These are phyloP conservation scores for Anethum foeniculum DNA, from an alignment of 140 eudicot genomes.

Conservation along the genomic window DNA sequence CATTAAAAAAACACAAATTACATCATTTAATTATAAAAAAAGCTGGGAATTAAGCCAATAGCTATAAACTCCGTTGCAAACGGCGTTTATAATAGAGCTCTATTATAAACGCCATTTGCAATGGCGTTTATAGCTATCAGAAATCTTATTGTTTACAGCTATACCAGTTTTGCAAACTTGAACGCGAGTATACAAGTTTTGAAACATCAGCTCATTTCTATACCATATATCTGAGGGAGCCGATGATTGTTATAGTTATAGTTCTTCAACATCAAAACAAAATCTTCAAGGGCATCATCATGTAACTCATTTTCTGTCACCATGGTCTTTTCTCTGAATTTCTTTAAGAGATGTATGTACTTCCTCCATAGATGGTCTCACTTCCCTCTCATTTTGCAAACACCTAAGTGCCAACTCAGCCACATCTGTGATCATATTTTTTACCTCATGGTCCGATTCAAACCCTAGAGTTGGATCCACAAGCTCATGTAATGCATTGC, in stretches of 20 bases:
- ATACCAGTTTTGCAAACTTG: no score
- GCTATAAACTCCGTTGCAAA: no score
- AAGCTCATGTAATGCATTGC: background rate
- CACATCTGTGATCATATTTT: background rate
- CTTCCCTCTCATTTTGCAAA: background rate
- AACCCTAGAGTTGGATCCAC: slow-evolving; percentile 5
- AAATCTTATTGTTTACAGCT: no score
- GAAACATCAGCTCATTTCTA: no score
- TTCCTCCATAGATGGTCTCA: slow-evolving; percentile 3
- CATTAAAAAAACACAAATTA: no score
- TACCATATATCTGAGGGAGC: no score
- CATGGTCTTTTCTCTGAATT: background rate
- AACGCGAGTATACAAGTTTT: no score
- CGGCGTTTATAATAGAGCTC: no score
- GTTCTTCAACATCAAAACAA: background rate
- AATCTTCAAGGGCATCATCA: background rate
- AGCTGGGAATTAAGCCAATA: no score
- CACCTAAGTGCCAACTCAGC: slow-evolving; percentile 1
- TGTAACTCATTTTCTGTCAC: background rate
- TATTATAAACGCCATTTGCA: no score
- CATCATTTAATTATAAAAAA: no score
- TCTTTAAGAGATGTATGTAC: background rate
- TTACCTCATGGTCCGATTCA: background rate
- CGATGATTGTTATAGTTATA: background rate
- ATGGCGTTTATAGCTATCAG: no score